A percentile compares a stretch with the other conserved stretches of the same genome.
These are phyloP conservation scores for Aspergillus cejpii DNA, from an alignment of 2,329 filamentous ascomycete genomes.

Conservation along the genomic window DNA sequence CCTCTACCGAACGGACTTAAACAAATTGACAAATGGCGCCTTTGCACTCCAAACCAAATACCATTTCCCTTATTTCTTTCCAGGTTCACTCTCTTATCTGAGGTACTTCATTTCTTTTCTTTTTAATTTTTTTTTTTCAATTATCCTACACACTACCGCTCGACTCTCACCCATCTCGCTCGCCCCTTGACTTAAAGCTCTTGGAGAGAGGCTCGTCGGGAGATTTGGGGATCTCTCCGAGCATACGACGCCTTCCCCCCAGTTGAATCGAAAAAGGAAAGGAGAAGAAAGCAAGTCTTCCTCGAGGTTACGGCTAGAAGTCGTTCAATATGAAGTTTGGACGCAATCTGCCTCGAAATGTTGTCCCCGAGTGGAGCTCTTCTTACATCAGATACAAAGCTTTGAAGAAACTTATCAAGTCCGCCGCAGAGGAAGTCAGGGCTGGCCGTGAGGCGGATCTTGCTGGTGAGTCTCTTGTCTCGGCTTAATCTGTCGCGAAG, in stretches of 20 bases:
- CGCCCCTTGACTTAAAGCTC: neutral
- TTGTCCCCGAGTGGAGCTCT: conserved; percentile 47
- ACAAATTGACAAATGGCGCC: neutral
- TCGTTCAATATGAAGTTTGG: conserved; percentile 45
- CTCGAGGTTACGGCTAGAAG: neutral
- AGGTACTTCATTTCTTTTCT: neutral
- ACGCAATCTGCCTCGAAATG: conserved; percentile 44
- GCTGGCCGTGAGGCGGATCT: conserved; percentile 73
- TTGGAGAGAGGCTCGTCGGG: neutral
- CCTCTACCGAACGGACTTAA: neutral
- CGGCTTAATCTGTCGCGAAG: conserved; percentile 2
- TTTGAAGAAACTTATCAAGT: conserved; percentile 90
- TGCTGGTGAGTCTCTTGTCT: conserved; percentile 61
- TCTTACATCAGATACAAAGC: conserved; percentile 49
- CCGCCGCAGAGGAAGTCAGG: conserved; percentile 59
- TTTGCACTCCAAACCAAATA: neutral
- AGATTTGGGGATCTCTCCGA: neutral
- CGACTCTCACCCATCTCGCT: neutral
- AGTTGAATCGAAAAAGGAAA: too few relatives aligned
- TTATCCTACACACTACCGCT: neutral
- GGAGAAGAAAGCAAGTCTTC: neutral
- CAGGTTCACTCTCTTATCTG: neutral
- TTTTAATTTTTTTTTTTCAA: too few relatives aligned
- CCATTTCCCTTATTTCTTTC: neutral
- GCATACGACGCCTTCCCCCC: neutral